A percentile compares a stretch with the other conserved stretches of the same genome.
Evolutionary conservation across 352 stramenopile species (phyloP).

Genomic region (Phytophthora lateralis): DNA sequence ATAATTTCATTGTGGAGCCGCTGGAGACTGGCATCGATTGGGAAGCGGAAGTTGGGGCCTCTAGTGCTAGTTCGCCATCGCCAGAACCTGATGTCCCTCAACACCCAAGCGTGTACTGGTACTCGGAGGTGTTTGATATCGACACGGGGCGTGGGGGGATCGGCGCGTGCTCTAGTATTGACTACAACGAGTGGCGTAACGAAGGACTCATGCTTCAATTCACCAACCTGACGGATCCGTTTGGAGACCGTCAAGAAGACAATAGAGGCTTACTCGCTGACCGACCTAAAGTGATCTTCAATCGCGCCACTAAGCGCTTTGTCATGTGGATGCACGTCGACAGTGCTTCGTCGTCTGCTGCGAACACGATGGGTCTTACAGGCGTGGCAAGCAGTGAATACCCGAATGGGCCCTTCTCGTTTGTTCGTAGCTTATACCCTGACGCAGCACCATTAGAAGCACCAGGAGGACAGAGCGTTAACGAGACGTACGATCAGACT

Average conservation of each 20-base stretch:
- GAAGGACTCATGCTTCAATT: constrained; percentile 96
- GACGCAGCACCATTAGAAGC: constrained; percentile 82
- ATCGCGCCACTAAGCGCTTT: constrained; percentile 82
- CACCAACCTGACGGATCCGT: constrained; percentile 93
- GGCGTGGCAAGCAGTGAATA: constrained; percentile 90
- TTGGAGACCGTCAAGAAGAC: constrained; percentile 36
- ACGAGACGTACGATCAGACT: constrained; percentile 96
- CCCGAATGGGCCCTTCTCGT: constrained; percentile 93
- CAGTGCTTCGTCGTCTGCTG: constrained; percentile 47
- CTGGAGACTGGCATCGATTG: constrained; percentile 63
- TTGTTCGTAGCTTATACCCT: constrained; percentile 92
- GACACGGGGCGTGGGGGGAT: constrained; percentile 65
- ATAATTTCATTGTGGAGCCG: constrained; percentile 56
- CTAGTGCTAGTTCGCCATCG: constrained; percentile 17
- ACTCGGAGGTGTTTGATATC: constrained; percentile 65
- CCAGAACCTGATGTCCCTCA: constrained; percentile 13
- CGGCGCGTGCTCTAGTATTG: constrained; percentile 92
- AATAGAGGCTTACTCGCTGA: constrained; percentile 61
- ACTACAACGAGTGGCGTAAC: constrained; percentile 93
- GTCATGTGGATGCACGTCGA: constrained; percentile 98
- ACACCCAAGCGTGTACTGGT: constrained; percentile 67
- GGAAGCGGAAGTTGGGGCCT: constrained; percentile 22
- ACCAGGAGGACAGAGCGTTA: constrained; percentile 79
- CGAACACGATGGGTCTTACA: constrained; percentile 87
- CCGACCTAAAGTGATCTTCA: constrained; percentile 93